Evolutionary conservation across 306 rosid species (phyloP).

Genomic region (Castanea sativa): DNA sequence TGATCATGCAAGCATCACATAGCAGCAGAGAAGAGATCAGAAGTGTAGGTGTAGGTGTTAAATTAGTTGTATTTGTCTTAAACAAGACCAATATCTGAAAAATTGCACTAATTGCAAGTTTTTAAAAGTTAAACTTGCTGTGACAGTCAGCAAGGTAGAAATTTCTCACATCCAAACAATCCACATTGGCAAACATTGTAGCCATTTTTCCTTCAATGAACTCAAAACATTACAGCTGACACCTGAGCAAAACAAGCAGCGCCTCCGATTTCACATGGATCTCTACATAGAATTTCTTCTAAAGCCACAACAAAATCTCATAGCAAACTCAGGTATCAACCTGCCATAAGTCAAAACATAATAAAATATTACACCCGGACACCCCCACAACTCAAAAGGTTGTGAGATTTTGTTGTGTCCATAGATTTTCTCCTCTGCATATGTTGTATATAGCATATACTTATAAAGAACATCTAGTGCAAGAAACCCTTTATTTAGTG

Average conservation of each 20-base stretch:
- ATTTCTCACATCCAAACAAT: neutral
- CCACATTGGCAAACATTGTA: neutral
- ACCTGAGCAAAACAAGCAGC: neutral
- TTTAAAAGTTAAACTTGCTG: neutral
- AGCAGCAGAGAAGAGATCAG: slow-evolving; percentile 22
- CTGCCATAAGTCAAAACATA: too few relatives aligned
- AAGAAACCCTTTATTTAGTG: too few relatives aligned
- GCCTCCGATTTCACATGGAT: too few relatives aligned
- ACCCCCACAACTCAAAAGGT: too few relatives aligned
- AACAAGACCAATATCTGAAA: neutral
- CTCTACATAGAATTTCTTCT: too few relatives aligned
- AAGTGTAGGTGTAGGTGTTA: neutral
- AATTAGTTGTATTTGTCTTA: neutral
- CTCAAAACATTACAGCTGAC: neutral
- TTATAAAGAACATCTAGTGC: too few relatives aligned
- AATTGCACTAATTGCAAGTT: neutral
- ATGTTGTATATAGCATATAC: too few relatives aligned
- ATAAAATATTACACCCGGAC: too few relatives aligned
- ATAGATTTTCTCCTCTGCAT: too few relatives aligned
- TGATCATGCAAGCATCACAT: slow-evolving; percentile 11
- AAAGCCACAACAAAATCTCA: too few relatives aligned
- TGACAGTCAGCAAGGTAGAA: neutral
- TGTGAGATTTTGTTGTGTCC: too few relatives aligned
- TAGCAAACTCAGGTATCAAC: too few relatives aligned
- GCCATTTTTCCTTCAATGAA: neutral